These are phyloP conservation scores for Phaeolepiota aurea DNA, from an alignment of 768 basidiomycete species.

Conservation along the genomic window DNA sequence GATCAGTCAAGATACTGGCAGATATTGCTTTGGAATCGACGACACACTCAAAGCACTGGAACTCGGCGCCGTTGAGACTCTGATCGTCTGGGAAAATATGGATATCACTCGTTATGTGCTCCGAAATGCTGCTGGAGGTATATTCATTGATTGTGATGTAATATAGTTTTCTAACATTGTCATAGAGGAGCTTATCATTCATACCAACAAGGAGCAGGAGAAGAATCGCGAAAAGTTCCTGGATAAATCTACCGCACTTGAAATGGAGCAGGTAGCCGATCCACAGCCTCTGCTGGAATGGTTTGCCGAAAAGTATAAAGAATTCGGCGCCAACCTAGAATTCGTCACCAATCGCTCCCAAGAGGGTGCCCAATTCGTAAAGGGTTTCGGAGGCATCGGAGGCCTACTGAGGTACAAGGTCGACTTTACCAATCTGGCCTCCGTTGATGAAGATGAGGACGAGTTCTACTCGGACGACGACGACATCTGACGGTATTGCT, in stretches of 20 bases:
- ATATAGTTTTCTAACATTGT: neutral
- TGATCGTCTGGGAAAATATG: constrained; percentile 98
- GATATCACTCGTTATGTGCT: constrained; percentile 84
- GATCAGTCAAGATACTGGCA: constrained; percentile 94
- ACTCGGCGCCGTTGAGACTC: constrained; percentile 91
- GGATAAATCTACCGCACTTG: constrained; percentile 89
- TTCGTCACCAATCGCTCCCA: constrained; percentile 96
- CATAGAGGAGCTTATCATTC: constrained; percentile 76
- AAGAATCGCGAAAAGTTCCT: constrained; percentile 92
- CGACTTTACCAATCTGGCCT: constrained; percentile 78
- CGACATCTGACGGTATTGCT: constrained; percentile 77
- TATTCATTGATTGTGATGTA: constrained; percentile 8
- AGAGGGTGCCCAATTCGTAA: constrained; percentile 96
- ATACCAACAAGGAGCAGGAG: constrained; percentile 75
- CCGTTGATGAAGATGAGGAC: constrained; percentile 77
- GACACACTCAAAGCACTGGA: constrained; percentile 96
- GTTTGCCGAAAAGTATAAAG: constrained; percentile 98
- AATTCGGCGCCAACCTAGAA: constrained; percentile 92
- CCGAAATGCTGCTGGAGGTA: constrained; percentile 88
- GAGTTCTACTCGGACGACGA: constrained; percentile 78
- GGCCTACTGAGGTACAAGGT: constrained; percentile 96
- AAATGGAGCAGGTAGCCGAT: constrained; percentile 89
- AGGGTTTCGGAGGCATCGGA: constrained; percentile 97
- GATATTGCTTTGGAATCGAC: constrained; percentile 95
- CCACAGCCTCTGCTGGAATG: constrained; percentile 90